Percentiles rank a stretch among this genome's conserved stretches.
These are phyloP conservation scores for Podospora didyma DNA, from an alignment of 495 filamentous ascomycete genomes.

Conservation along the genomic window DNA sequence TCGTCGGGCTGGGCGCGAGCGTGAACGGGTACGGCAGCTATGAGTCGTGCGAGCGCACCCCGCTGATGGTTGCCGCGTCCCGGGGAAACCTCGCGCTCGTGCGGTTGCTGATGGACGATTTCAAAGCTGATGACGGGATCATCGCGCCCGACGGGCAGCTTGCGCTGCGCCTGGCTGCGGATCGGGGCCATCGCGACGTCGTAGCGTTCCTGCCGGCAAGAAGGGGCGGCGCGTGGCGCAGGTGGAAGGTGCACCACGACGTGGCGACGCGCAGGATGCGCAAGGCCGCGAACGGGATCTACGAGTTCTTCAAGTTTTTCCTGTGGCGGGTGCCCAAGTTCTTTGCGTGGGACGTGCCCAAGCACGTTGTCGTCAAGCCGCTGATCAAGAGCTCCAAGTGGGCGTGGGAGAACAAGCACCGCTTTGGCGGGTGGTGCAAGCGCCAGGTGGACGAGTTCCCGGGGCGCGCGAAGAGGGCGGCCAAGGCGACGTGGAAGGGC, in stretches of 20 bases:
- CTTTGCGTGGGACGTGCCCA: slow-evolving; percentile 26
- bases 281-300: slow-evolving; percentile 16
- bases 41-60: slow-evolving; percentile 18
- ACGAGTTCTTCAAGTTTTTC: slow-evolving; percentile 26
- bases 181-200: slow-evolving; percentile 24
- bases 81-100: slow-evolving; percentile 23
- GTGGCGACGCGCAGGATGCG: slow-evolving; percentile 19
- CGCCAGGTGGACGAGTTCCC: slow-evolving; percentile 22
- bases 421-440: slow-evolving; percentile 24
- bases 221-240: slow-evolving; percentile 27
- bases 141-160: slow-evolving; percentile 29
- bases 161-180: slow-evolving; percentile 27
- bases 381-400: slow-evolving; percentile 14
- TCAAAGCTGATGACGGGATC: slow-evolving; percentile 23
- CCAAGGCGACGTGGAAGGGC: slow-evolving; percentile 6
- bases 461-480: slow-evolving; percentile 18
- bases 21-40: slow-evolving; percentile 19
- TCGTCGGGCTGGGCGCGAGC: slow-evolving; percentile 28
- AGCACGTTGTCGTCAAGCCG: slow-evolving; percentile 28
- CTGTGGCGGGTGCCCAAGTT: slow-evolving; percentile 29
- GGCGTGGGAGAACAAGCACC: slow-evolving; percentile 22
- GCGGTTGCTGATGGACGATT: slow-evolving; percentile 20
- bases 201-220: slow-evolving; percentile 26
- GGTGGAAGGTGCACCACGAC: slow-evolving; percentile 21
- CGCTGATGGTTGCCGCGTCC: slow-evolving; percentile 27